A percentile compares a stretch with the other conserved stretches of the same genome.
phyloP scores from a whole-genome alignment of 805 yeast species.

The Candida namnaoensis region DNA sequence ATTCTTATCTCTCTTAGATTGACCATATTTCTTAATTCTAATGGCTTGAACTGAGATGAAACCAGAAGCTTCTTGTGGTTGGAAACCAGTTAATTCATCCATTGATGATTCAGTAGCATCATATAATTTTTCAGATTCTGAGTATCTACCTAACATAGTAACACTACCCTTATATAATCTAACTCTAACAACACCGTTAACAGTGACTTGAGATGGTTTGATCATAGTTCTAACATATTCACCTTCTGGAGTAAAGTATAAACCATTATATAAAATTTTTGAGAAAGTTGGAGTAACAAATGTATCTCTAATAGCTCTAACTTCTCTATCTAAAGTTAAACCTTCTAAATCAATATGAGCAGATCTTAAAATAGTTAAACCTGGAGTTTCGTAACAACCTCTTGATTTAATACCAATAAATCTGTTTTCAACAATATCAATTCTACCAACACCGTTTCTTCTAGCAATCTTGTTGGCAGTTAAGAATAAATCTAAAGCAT shows the following conservation, averaged over 20 bases:
- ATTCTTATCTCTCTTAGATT: slow-evolving; percentile 80
- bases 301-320: slow-evolving; percentile 91
- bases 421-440: slow-evolving; percentile 98
- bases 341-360: slow-evolving; percentile 98
- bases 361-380: slow-evolving; percentile 85
- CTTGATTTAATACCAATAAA: slow-evolving; percentile 98
- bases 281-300: slow-evolving; percentile 93
- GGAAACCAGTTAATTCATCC: slow-evolving; percentile 98
- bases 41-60: slow-evolving; percentile 97
- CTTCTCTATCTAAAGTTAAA: slow-evolving; percentile 94
- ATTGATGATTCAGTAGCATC: slow-evolving; percentile 97
- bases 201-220: slow-evolving; percentile 88
- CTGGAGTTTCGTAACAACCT: slow-evolving; percentile 99
- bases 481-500: slow-evolving; percentile 86
- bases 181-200: slow-evolving; percentile 94
- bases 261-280: slow-evolving; percentile 88
- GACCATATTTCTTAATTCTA: slow-evolving; percentile 97
- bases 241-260: slow-evolving; percentile 97
- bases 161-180: slow-evolving; percentile 88
- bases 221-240: slow-evolving; percentile 93
- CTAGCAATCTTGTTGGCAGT: slow-evolving; percentile 94
- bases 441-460: slow-evolving; percentile 99
- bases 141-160: slow-evolving; percentile 84
- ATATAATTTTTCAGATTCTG: slow-evolving; percentile 91
- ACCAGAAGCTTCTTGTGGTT: slow-evolving; percentile 94